Evolutionary conservation across 257 asterid species (phyloP), one percentile per base, ranked within the genome.

Genomic region (Avicennia marina): DNA sequence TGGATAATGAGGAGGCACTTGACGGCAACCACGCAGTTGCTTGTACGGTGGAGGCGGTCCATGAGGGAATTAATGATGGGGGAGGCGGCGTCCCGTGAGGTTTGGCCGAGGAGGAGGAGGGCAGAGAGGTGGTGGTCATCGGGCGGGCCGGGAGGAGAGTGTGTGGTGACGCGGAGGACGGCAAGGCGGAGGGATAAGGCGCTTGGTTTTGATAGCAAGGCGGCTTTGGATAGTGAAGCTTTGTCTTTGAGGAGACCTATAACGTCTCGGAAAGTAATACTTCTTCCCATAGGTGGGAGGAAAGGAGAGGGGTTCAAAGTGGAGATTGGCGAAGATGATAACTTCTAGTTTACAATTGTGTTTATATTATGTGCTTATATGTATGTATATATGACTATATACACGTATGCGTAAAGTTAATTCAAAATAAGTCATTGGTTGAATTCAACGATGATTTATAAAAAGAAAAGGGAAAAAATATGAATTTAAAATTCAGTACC

Each of bases 11-110:
- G 45, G 45, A 86, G 94, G 43, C 95, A 83, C 53, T 89, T 89
- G 9, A 84, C 74, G 34, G 97, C 87, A 2, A 89, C 97, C 3
- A 62, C 70, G 66, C 78, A 75, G 77, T 82, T 69, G 1, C 81
- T 48, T 39, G 97, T 89, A 75, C 80, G 78, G 72, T 70, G 89
- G 39, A 89, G 83, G 60, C 95, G 94, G 83, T 76, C 90, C 75
- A 89, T 81, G 62, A 89, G 71, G 80, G 86, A 56, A 69, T 72
- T 15, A 65, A 84, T 59, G 17, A 86, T 60, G 27, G 80, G 29
- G 11, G 96, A 85, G 41, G 95, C 94, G 65, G 87, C 74, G 73
- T 78, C 71, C 71, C 95, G 97, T 15, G 97, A 84, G 75, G 80
- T 32, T 43, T 86, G 72, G 0, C 94, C 94, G 44, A 78, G 81